Conservation (phyloP, 2,329 filamentous ascomycete genomes). For the Fusarium burgessii region DNA sequence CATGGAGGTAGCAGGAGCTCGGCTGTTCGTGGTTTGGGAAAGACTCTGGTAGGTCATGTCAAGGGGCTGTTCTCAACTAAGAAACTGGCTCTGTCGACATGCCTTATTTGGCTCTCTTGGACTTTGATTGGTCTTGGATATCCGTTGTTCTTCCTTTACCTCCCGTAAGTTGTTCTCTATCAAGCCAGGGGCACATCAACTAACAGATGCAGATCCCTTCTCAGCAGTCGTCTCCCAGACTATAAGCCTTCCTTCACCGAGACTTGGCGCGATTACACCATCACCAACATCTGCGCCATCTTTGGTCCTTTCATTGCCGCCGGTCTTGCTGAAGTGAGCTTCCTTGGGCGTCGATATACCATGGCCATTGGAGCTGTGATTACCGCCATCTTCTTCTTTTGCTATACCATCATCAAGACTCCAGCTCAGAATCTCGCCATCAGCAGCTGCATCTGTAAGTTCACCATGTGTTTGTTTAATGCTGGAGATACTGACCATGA, state of each 20-base stretch:
- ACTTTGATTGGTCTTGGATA: constrained; percentile 76
- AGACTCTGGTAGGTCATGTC: neutral
- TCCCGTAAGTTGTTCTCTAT: constrained; percentile 59
- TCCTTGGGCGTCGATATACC: neutral
- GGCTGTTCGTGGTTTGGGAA: neutral
- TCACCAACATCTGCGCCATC: neutral
- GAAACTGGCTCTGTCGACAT: neutral
- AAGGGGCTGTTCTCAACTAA: constrained; percentile 4
- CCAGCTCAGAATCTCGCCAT: neutral
- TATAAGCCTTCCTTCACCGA: neutral
- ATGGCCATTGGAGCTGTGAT: neutral
- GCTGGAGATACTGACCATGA: accelerated
- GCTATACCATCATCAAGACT: neutral
- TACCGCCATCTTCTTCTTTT: neutral
- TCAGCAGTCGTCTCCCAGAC: neutral
- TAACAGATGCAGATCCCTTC: neutral
- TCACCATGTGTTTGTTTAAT: accelerated
- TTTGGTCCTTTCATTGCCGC: neutral
- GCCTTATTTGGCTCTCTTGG: neutral
- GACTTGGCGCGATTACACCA: neutral
- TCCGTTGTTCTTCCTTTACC: constrained; percentile 80
- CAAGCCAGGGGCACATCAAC: accelerated
- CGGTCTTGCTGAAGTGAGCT: neutral
- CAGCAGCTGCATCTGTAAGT: constrained; percentile 1
- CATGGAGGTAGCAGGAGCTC: neutral